phyloP scores from a whole-genome alignment of 148 eudicot species.

The Limonium bicolor region DNA sequence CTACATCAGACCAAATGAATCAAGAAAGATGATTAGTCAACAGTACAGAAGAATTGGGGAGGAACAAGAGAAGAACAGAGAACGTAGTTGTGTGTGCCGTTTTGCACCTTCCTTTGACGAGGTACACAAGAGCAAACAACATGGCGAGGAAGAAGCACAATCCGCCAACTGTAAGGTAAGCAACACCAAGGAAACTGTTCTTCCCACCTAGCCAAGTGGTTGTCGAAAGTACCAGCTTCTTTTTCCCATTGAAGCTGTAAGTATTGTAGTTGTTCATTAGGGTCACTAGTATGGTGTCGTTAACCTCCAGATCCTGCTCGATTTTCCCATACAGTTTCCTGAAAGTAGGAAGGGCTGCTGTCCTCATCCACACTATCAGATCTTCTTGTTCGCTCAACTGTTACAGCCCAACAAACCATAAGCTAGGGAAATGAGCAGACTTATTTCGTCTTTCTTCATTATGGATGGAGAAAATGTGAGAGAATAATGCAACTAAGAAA shows the following conservation, averaged over 20 bases:
- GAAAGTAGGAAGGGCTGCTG: conserved; percentile 95
- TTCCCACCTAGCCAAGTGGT: conserved; percentile 97
- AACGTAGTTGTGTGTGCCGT: neutral
- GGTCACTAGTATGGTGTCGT: conserved; percentile 36
- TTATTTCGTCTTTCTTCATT: neutral
- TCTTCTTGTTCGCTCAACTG: conserved; percentile 91
- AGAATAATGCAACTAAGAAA: neutral
- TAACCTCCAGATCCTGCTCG: conserved; percentile 44
- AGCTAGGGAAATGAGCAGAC: too few relatives aligned
- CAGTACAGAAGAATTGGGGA: neutral
- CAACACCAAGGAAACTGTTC: conserved; percentile 85
- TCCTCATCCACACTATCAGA: conserved; percentile 97
- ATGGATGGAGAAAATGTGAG: neutral
- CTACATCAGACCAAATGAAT: conserved; percentile 14
- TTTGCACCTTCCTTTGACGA: conserved; percentile 80
- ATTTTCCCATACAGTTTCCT: conserved; percentile 89
- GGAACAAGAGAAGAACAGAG: neutral
- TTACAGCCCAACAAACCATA: conserved; percentile 1
- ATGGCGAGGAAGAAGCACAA: conserved; percentile 68
- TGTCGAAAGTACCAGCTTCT: conserved; percentile 86
- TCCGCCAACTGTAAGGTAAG: conserved; percentile 83
- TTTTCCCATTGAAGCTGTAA: conserved; percentile 87
- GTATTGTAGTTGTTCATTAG: conserved; percentile 70
- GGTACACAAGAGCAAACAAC: conserved; percentile 62
- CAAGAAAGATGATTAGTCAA: neutral